Conservation (phyloP, 805 yeast genomes). For the Groenewaldozyma salmanticensis region DNA sequence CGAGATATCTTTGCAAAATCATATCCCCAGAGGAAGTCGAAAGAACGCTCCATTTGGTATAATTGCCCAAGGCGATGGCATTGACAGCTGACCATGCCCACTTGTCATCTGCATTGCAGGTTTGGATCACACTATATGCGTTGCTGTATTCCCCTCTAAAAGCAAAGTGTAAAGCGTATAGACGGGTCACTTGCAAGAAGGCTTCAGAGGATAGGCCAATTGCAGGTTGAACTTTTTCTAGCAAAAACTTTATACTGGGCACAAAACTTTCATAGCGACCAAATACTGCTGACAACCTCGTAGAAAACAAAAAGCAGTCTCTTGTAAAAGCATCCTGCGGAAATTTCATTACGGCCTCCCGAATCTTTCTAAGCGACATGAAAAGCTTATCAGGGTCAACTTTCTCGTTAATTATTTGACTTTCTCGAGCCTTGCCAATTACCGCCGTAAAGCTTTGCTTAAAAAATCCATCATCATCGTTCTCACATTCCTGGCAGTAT, state of each 20-base stretch:
- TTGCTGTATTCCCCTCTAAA: conserved; percentile 10
- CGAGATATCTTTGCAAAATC: neutral
- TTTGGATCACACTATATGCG: conserved; percentile 15
- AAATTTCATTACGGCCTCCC: conserved; percentile 44
- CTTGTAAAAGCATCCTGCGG: conserved; percentile 32
- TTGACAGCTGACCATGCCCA: conserved; percentile 6
- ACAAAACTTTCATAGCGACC: conserved; percentile 46
- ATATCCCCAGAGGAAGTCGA: neutral
- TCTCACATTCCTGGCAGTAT: conserved; percentile 1
- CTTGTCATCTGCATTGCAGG: conserved; percentile 4
- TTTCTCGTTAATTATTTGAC: neutral
- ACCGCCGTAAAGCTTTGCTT: conserved; percentile 3
- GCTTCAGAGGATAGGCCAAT: conserved; percentile 25
- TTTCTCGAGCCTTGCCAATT: conserved; percentile 1
- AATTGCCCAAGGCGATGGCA: conserved; percentile 10
- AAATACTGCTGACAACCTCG: conserved; percentile 34
- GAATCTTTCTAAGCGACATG: conserved; percentile 29
- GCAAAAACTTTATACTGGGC: conserved; percentile 40
- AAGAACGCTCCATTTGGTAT: conserved; percentile 6
- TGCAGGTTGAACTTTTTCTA: conserved; percentile 22
- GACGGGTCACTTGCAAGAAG: conserved; percentile 31
- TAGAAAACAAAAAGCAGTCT: conserved; percentile 40
- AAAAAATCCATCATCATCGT: neutral
- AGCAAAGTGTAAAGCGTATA: conserved; percentile 35
- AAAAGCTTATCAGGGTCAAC: conserved; percentile 4